Evolutionary conservation across 768 basidiomycete species (phyloP).

Genomic region (Dentipellis sp.): DNA sequence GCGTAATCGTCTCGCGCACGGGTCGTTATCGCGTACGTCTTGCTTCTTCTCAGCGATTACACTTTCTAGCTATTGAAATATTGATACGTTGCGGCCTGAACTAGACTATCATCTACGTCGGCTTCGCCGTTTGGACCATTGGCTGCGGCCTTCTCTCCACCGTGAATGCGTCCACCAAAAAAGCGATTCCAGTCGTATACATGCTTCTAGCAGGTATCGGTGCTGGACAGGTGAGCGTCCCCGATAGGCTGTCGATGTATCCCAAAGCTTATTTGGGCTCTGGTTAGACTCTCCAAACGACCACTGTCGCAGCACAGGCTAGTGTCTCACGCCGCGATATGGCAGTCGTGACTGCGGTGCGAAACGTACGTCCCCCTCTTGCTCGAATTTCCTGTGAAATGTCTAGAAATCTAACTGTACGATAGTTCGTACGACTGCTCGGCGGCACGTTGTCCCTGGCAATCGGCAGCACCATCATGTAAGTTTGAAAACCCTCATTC

Average conservation of each 20-base stretch:
- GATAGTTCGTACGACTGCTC: constrained; percentile 55
- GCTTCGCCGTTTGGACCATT: constrained; percentile 62
- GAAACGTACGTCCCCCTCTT: constrained; percentile 33
- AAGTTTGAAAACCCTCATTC: constrained; percentile 35
- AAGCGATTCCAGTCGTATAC: constrained; percentile 42
- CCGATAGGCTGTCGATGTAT: background rate
- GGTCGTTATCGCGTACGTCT: background rate
- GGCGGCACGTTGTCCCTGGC: constrained; percentile 65
- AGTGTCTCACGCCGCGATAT: constrained; percentile 63
- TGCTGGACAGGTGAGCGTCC: background rate
- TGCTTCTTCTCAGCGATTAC: background rate
- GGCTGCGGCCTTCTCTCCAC: constrained; percentile 67
- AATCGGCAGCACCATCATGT: constrained; percentile 51
- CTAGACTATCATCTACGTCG: constrained; percentile 48
- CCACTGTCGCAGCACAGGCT: constrained; percentile 65
- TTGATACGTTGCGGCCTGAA: background rate
- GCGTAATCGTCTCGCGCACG: background rate
- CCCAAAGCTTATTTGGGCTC: background rate
- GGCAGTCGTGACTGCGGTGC: constrained; percentile 65
- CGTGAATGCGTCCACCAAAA: constrained; percentile 36
- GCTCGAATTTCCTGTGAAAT: background rate
- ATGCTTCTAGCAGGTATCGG: background rate
- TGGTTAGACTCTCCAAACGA: constrained; percentile 47
- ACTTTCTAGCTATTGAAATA: no score
- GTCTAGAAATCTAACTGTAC: background rate